Base-by-base conservation (phyloP, 768 basidiomycete species). In the Pisolithus tinctorius region DNA sequence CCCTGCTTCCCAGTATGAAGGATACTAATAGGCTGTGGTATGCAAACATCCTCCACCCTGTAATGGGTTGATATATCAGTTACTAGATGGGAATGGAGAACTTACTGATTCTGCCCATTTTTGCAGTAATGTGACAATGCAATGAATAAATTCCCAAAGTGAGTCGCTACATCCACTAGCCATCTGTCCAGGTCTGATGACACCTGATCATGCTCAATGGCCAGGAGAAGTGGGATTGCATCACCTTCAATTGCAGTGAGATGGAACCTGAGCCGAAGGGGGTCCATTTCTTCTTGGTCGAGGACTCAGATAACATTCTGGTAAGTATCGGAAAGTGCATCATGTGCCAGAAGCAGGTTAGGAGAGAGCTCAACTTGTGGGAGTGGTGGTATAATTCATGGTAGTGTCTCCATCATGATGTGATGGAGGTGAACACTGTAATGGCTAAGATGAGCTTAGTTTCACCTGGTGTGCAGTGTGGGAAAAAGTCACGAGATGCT, bases 21-120 rank as follows among this genome's bases (percentile, higher is more conserved):
- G 5, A 27, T 20, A 3, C 27, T 49, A 4, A 57, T 41, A 23
- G 42, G 45, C 17, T 51, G 27, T 10, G 52, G 55, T 5, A 56
- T 45, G 11, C 6, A 7, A 10, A 45, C 42, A 30, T 48, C 25
- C 39, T n/a, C 39, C 17, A 16, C 39, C 39, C 39, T 40, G 16
- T 17, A 10, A 40, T 17, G 4, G 10, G 39, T 23, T 40, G n/a
- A n/a, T 4, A 9, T 5, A n/a, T 17, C 39, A 31, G 27, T 31
- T 11, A 23, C 39, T 7, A 6, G 20, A 17, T 40, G 6, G 4
- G n/a, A 40, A 8, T 31, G 31, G 31, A 31, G 16, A 40, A 40
- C 39, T n/a, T n/a, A 40, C 39, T 40, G 16, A 23, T 40, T 40
- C 5, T 23, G 20, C 16, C n/a, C 8, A 23, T 17, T 40, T 23